Evolutionary conservation across 1,284 basidiomycete genomes (phyloP), one percentile per base, ranked within the genome.

Genomic region (Trametes pubescens): DNA sequence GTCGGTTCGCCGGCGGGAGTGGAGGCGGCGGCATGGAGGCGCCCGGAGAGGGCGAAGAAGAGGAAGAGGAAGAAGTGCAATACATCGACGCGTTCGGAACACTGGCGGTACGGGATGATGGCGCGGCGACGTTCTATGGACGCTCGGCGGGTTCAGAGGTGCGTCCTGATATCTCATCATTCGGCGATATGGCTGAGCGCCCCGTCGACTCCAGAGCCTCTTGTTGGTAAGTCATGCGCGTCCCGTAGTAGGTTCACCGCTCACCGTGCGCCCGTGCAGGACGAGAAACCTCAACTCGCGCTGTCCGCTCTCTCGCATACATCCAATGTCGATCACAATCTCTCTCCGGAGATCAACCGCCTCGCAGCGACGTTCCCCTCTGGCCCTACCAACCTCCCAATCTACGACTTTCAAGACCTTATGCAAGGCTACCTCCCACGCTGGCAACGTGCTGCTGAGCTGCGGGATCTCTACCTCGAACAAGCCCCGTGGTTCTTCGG

Each of bases 401-500:
- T 64, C 49, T 59, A 9, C 51, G 82, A 83, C 64, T 70, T 87
- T 14, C 77, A 84, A 55, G 78, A 79, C 49, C 77, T 89, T 51
- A 71, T 85, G 21, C 73, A 78, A 26, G 72, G 74, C 10, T 82
- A 84, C 71, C 78, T 92, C 0, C 90, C 90, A 0, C 75, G 82
- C 0, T 88, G 84, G 81, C 72, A 77, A 4, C 86, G 88, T 51
- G 85, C 86, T 1, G 78, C 75, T 48, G 80, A 83, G 21, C 79
- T 91, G 29, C 83, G 82, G 67, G 81, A 85, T 26, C 79, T 90
- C 14, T 92, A 92, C 73, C 81, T 91, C 53, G 86, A 88, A 26
- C 86, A 89, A 69, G 87, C 89, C 1, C 87, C 88, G 0, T 92
- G 90, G 90, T 90, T 91, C 73, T 91, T 90, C 65, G 87, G 88